Evolutionary conservation across 106 monocot genomes (phyloP).

Genomic region (Hemerocallis citrina): DNA sequence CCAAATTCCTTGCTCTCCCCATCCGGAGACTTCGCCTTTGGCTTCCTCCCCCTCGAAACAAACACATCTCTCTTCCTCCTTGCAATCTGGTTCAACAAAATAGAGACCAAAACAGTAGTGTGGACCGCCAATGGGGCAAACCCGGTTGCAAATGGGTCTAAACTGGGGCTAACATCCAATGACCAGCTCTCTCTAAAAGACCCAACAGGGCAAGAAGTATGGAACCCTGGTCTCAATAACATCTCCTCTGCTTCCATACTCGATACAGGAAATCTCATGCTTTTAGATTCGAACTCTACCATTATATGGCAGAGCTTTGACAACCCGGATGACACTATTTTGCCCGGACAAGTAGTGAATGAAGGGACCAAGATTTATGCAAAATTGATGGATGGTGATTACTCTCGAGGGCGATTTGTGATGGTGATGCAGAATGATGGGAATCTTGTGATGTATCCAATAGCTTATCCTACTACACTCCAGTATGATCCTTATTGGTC

Average conservation of each 20-base stretch:
- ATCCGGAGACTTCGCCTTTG: not conserved
- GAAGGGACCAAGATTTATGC: not conserved
- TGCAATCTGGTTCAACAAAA: constrained; percentile 14
- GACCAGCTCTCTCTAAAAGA: not conserved
- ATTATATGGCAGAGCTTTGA: too few species aligned
- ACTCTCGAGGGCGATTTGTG: not conserved
- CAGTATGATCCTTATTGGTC: not conserved
- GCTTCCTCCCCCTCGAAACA: too few species aligned
- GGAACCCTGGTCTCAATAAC: not conserved
- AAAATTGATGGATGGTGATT: not conserved
- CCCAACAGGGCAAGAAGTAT: not conserved
- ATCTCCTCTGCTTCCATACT: not conserved
- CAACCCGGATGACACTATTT: too few species aligned
- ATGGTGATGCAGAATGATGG: not conserved
- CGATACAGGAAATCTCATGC: not conserved
- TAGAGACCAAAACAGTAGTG: constrained; percentile 1
- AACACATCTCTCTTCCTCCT: constrained; percentile 4
- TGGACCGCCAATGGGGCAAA: not conserved
- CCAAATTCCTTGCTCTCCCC: not conserved
- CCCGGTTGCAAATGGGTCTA: not conserved
- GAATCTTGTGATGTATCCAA: not conserved
- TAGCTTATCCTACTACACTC: not conserved
- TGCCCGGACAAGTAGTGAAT: not conserved
- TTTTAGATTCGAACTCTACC: not conserved
- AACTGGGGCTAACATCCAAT: not conserved